Evolutionary conservation across 2,329 filamentous ascomycete genomes (phyloP).

Genomic region (Colletotrichum zoysiae): DNA sequence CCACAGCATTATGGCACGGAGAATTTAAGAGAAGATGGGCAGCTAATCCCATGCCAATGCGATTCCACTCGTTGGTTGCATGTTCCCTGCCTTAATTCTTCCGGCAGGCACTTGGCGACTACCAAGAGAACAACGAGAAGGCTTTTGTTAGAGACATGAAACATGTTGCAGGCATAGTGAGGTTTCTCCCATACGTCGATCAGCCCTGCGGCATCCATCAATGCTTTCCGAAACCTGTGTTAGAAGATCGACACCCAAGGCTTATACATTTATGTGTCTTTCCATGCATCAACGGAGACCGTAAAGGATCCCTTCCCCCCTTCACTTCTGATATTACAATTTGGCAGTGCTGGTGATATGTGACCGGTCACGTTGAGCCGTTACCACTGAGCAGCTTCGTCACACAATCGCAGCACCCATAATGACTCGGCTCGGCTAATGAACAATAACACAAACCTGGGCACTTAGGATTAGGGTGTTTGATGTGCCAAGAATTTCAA

Average conservation of each 20-base stretch:
- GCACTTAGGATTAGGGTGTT: too few relatives aligned
- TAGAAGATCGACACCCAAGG: neutral
- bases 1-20: neutral
- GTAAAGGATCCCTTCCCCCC: fast-evolving
- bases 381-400: too few relatives aligned
- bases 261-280: neutral
- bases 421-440: too few relatives aligned
- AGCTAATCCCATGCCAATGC: neutral
- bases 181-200: neutral
- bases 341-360: neutral
- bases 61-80: fast-evolving
- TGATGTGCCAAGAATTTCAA: too few relatives aligned
- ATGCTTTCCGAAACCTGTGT: neutral
- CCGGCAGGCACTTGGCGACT: neutral
- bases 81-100: neutral
- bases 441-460: too few relatives aligned
- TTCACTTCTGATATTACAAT: neutral
- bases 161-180: neutral
- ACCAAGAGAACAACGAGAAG: neutral
- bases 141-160: neutral
- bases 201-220: neutral
- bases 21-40: neutral
- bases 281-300: neutral
- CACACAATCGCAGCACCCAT: too few relatives aligned
- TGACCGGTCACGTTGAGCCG: neutral